Evolutionary conservation across 805 yeast genomes (phyloP).

Genomic region (Yamadazyma phyllophila): DNA sequence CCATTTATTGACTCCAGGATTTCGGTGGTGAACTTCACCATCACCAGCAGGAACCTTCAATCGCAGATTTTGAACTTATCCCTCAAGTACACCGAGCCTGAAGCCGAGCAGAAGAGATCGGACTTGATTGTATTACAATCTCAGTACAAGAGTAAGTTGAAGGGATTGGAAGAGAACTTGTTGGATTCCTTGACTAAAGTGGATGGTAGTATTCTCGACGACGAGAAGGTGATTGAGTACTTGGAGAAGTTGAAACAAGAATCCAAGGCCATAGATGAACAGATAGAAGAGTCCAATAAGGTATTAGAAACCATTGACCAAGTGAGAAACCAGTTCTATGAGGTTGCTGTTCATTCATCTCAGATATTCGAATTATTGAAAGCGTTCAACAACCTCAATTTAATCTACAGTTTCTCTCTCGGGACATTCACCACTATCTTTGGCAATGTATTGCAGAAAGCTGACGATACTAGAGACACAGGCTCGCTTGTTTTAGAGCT

Average conservation of each 20-base stretch:
- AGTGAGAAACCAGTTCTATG: conserved; percentile 45
- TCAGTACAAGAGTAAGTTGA: conserved; percentile 55
- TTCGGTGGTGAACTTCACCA: conserved; percentile 63
- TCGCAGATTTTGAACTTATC: conserved; percentile 59
- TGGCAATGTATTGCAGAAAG: not conserved
- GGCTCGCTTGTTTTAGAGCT: conserved; percentile 33
- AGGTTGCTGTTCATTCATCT: conserved; percentile 57
- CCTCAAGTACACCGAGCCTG: conserved; percentile 59
- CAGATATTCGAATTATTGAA: conserved; percentile 48
- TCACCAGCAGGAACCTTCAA: conserved; percentile 67
- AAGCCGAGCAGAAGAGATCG: conserved; percentile 54
- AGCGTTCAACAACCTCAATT: conserved; percentile 32
- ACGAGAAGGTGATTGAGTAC: conserved; percentile 55
- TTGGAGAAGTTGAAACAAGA: conserved; percentile 67
- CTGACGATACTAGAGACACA: not conserved
- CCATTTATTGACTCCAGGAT: conserved; percentile 63
- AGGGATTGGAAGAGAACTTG: conserved; percentile 56
- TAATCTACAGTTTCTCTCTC: conserved; percentile 60
- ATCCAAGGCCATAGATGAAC: conserved; percentile 49
- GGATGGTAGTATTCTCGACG: conserved; percentile 64
- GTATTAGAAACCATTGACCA: conserved; percentile 56
- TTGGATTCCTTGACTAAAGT: conserved; percentile 56
- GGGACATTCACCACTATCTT: conserved; percentile 22
- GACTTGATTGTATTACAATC: conserved; percentile 56
- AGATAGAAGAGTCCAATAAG: conserved; percentile 51